Evolutionary conservation across 345 rosid species (phyloP), one percentile per base, ranked within the genome.

Genomic region (Raphanus sativus): DNA sequence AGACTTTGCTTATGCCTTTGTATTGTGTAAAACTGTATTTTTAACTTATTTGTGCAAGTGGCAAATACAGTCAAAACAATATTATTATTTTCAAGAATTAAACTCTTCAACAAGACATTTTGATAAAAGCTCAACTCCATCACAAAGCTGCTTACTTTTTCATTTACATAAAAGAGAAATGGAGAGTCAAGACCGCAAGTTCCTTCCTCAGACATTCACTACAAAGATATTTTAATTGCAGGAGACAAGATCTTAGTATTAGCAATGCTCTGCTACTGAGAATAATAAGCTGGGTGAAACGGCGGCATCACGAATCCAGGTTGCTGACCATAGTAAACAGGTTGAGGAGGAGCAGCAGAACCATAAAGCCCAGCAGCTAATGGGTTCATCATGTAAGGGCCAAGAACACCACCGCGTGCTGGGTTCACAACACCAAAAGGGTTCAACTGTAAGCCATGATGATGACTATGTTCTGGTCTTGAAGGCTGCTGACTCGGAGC

Each of bases 201-300:
- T 55, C 32, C 32, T 25, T 59, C 33, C 33, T 25, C 63, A 26
- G 33, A 59, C 13, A 59, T 59, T 21, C 12, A 4, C 40, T n/a
- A 3, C 42, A 33, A 33, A 7, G 36, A 32, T 32, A 5, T 32
- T 32, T 25, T 2, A 7, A 5, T 32, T 52, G 17, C 42, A 17
- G 2, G 69, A 66, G 48, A 50, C 13, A 11, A 33, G 29, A 69
- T 34, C 55, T 93, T 71, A 85, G 87, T 4, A 86, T 89, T 3
- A 16, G 69, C 82, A 86, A 72, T 86, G 6, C 42, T 21, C 81
- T 89, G 87, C 77, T 75, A 88, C 76, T 75, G 82, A 59, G 88
- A 81, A 79, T 86, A 80, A 79, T 88, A 85, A 70, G 88, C 58
- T 16, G 85, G 86, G 56, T 81, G 84, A 74, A 81, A 83, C 68